A percentile compares a stretch with the other conserved stretches of the same genome.
Evolutionary conservation across 208 protist genomes (phyloP).

Genomic region (Trichomonas tenax): DNA sequence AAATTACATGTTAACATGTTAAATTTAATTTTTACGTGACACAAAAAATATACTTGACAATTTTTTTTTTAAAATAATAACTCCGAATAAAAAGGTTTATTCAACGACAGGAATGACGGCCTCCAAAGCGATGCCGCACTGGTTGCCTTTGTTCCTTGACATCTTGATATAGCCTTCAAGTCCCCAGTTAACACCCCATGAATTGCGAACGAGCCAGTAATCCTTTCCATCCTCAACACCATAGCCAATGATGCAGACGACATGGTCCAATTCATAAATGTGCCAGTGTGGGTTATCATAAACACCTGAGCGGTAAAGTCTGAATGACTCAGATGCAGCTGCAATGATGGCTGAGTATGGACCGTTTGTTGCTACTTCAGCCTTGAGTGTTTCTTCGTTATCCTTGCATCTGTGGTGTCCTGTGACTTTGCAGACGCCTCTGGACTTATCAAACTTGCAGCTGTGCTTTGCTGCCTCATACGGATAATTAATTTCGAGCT

Average conservation of each 20-base stretch:
- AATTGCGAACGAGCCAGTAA: constrained; percentile 36
- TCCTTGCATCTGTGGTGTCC: too few species aligned
- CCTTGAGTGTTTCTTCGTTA: not conserved
- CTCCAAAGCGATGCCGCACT: constrained; percentile 16
- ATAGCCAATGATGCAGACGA: not conserved
- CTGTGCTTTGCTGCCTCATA: not conserved
- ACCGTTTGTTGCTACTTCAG: not conserved
- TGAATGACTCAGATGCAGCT: not conserved
- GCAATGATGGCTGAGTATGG: too few species aligned
- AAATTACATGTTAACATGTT: too few species aligned
- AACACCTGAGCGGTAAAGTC: constrained; percentile 28
- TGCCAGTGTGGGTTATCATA: constrained; percentile 24
- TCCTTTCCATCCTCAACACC: not conserved
- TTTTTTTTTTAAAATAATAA: too few species aligned
- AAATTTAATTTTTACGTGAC: too few species aligned
- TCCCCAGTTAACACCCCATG: constrained; percentile 36
- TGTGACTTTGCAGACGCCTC: not conserved
- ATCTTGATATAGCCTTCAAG: constrained; percentile 33
- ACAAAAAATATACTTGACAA: too few species aligned
- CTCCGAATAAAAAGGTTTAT: too few species aligned
- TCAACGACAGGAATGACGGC: too few species aligned
- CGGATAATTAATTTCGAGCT: not conserved
- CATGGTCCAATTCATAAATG: constrained; percentile 15
- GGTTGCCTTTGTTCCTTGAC: not conserved
- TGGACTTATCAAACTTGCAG: not conserved